Evolutionary conservation across 495 filamentous ascomycete species (phyloP).

Genomic region (Aspergillus sclerotioniger): DNA sequence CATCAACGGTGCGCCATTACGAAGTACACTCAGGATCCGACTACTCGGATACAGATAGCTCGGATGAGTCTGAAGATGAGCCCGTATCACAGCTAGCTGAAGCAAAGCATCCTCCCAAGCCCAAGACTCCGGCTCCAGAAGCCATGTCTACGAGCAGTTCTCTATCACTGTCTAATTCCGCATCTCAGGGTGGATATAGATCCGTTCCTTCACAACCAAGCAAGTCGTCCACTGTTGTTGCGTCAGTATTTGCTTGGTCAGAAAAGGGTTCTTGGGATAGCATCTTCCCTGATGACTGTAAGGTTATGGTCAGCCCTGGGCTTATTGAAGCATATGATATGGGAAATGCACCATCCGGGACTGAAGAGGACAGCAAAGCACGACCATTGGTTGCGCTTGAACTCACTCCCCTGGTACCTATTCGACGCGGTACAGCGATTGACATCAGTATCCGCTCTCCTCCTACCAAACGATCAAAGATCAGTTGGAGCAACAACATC

Average conservation of each 20-base stretch:
- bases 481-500: constrained; percentile 70
- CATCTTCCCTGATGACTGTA: constrained; percentile 71
- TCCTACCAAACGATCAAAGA: constrained; percentile 65
- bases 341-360: constrained; percentile 35
- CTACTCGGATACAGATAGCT: constrained; percentile 41
- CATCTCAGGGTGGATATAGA: constrained; percentile 64
- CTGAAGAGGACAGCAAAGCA: constrained; percentile 28
- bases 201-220: constrained; percentile 53
- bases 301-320: constrained; percentile 76
- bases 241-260: constrained; percentile 82
- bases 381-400: constrained; percentile 74
- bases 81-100: constrained; percentile 20
- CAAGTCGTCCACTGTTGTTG: constrained; percentile 64
- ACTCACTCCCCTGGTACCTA: constrained; percentile 82
- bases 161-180: constrained; percentile 72
- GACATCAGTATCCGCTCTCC: constrained; percentile 92
- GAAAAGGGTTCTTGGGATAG: constrained; percentile 79
- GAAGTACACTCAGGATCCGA: constrained; percentile 47
- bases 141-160: constrained; percentile 43
- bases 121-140: not conserved
- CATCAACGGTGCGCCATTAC: constrained; percentile 51
- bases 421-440: constrained; percentile 83
- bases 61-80: constrained; percentile 56
- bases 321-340: constrained; percentile 80
- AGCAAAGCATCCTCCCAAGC: not conserved